Evolutionary conservation across 2,329 filamentous ascomycete genomes (phyloP).

Genomic region (Fusarium foetens): DNA sequence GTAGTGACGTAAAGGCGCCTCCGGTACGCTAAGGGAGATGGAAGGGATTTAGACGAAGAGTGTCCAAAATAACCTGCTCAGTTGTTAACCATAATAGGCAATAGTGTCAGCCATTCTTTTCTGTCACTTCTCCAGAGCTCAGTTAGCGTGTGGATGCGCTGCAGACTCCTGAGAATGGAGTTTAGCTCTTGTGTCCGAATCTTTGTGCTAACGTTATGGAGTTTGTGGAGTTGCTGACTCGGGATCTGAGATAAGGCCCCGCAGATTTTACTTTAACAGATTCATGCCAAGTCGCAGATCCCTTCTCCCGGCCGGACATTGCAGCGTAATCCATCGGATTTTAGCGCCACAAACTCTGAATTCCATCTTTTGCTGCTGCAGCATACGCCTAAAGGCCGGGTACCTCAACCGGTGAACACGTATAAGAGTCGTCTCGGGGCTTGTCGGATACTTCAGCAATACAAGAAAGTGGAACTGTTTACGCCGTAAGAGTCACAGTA

Average conservation of each 20-base stretch:
- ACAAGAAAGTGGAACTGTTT: slow-evolving; percentile 6
- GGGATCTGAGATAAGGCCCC: slow-evolving; percentile 26
- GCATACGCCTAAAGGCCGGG: not conserved
- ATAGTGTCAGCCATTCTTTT: not conserved
- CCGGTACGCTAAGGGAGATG: slow-evolving; percentile 1
- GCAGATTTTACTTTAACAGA: slow-evolving; percentile 14
- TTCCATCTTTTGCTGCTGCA: not conserved
- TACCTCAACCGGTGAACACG: not conserved
- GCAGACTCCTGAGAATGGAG: slow-evolving; percentile 28
- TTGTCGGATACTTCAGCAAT: not conserved
- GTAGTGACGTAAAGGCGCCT: slow-evolving; percentile 22
- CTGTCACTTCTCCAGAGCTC: slow-evolving; percentile 14
- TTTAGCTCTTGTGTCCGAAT: slow-evolving; percentile 36
- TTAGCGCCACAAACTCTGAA: slow-evolving; percentile 4
- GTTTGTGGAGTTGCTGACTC: slow-evolving; percentile 31
- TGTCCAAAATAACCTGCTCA: slow-evolving; percentile 5
- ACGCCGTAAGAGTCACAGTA: slow-evolving; percentile 6
- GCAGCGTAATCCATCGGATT: slow-evolving; percentile 23
- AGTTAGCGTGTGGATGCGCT: slow-evolving; percentile 12
- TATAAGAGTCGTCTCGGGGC: not conserved
- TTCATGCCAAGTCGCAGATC: slow-evolving; percentile 23
- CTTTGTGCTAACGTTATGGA: slow-evolving; percentile 22
- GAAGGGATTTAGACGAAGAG: slow-evolving; percentile 17
- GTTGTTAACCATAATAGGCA: not conserved
- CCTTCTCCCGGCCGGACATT: slow-evolving; percentile 10